phyloP scores from a whole-genome alignment of 805 yeast species.

The Metschnikowia cubensis region DNA sequence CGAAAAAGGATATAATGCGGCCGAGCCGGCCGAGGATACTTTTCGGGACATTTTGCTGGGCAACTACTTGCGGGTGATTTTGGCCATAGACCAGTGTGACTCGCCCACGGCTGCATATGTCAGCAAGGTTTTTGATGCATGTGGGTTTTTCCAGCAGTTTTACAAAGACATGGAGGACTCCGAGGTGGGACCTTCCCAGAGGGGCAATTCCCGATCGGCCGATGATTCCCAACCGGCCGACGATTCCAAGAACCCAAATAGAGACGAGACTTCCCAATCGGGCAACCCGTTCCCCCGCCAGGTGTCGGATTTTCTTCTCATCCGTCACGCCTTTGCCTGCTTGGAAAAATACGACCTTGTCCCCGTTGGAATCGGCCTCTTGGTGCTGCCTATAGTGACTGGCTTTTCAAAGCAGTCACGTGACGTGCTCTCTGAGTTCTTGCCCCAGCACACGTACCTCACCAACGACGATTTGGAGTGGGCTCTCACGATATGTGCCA shows the following conservation, averaged over 20 bases:
- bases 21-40: slow-evolving; percentile 24
- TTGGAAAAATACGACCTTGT: slow-evolving; percentile 50
- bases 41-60: slow-evolving; percentile 55
- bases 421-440: slow-evolving; percentile 47
- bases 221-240: too few species aligned
- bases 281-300: background rate
- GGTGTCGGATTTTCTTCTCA: slow-evolving; percentile 54
- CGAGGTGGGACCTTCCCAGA: too few species aligned
- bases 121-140: slow-evolving; percentile 59
- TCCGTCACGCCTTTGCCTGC: slow-evolving; percentile 52
- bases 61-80: slow-evolving; percentile 53
- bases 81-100: slow-evolving; percentile 57
- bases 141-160: slow-evolving; percentile 49
- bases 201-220: too few species aligned
- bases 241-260: too few species aligned
- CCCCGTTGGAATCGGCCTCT: slow-evolving; percentile 67
- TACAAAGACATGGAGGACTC: slow-evolving; percentile 19
- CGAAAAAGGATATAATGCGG: slow-evolving; percentile 22
- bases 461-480: slow-evolving; percentile 78
- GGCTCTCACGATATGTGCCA: slow-evolving; percentile 70
- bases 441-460: slow-evolving; percentile 57
- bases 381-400: slow-evolving; percentile 38
- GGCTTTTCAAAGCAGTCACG: slow-evolving; percentile 22
- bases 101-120: slow-evolving; percentile 60
- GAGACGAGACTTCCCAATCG: too few species aligned